Evolutionary conservation across 116 monocot species (phyloP), one percentile per base, ranked within the genome.

Genomic region (Iris pallida): DNA sequence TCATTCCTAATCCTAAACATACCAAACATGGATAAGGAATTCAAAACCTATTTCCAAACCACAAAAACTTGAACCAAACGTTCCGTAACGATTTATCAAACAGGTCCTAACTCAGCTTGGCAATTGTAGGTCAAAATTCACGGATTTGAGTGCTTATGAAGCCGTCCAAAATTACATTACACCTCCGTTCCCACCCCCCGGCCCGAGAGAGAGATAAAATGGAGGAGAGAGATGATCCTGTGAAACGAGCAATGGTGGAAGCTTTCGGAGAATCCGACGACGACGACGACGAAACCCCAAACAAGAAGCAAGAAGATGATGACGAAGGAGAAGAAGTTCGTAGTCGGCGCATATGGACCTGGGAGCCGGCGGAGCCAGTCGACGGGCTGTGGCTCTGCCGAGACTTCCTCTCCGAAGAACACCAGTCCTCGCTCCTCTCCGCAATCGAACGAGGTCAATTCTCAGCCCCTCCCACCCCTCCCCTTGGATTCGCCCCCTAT

Each of bases 201-300:
- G n/a, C n/a, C n/a, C 30, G 30, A 30, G 15, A 53, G 53, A 12
- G 15, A 12, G 53, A 12, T 0, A 15, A 53, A 53, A 15, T 53
- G 30, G 30, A 30, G 30, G 30, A 30, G 30, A 30, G 30, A 30
- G 65, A 46, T 2, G 16, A 58, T 58, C 19, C 11, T 48, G 19
- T 12, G 14, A 65, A 30, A 65, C 18, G 68, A 9, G 69, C 47
- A 30, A 68, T 80, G 12, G 12, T 57, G n/a, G 69, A 66, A 55
- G 84, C 80, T n/a, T 80, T 84, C 42, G 84, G 84, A 11, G 80
- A 79, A 18, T 80, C 71, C 18, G 71, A 68, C 18, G 63, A 63
- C 30, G 59, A 59, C 66, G 64, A 64, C 4, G 41, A 47, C 30
- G 73, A 59, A 53, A 15, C 53, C 44, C 16, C 16, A 30, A 30